Evolutionary conservation across 371 early-diverging fungal species (phyloP).

Genomic region (Mucor irregularis): DNA sequence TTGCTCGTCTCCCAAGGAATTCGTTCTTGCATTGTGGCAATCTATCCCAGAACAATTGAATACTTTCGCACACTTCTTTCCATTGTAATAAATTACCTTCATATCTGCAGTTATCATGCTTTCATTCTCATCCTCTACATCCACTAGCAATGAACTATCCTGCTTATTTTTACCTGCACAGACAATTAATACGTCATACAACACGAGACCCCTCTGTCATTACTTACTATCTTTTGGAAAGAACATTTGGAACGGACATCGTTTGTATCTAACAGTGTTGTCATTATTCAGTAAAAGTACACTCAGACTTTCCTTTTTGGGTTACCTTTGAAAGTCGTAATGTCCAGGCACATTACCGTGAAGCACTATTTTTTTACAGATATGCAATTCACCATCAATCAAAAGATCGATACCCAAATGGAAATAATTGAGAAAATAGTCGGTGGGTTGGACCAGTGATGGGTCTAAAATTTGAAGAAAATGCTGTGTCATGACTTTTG

Average conservation of each 20-base stretch:
- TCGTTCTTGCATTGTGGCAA: conserved; percentile 45
- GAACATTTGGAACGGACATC: conserved; percentile 53
- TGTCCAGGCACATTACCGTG: conserved; percentile 79
- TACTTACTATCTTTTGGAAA: conserved; percentile 35
- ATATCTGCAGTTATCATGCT: conserved; percentile 39
- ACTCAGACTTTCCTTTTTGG: not conserved
- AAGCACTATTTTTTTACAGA: conserved; percentile 72
- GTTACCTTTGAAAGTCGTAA: conserved; percentile 70
- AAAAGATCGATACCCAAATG: conserved; percentile 73
- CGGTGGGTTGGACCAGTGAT: conserved; percentile 40
- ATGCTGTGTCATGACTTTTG: no score
- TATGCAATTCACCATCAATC: conserved; percentile 69
- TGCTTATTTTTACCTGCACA: conserved; percentile 3
- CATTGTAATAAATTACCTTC: conserved; percentile 34
- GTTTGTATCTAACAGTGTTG: conserved; percentile 61
- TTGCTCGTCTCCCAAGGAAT: conserved; percentile 47
- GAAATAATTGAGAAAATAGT: conserved; percentile 75
- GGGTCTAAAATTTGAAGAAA: conserved; percentile 1
- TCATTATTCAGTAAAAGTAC: not conserved
- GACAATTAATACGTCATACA: no score
- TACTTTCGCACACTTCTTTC: no score
- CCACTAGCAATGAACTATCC: conserved; percentile 30
- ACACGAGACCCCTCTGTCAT: not conserved
- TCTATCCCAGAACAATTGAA: no score
- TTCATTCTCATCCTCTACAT: conserved; percentile 37